Evolutionary conservation across 1,284 basidiomycete species (phyloP).

Genomic region (Boletellus deceptivus): DNA sequence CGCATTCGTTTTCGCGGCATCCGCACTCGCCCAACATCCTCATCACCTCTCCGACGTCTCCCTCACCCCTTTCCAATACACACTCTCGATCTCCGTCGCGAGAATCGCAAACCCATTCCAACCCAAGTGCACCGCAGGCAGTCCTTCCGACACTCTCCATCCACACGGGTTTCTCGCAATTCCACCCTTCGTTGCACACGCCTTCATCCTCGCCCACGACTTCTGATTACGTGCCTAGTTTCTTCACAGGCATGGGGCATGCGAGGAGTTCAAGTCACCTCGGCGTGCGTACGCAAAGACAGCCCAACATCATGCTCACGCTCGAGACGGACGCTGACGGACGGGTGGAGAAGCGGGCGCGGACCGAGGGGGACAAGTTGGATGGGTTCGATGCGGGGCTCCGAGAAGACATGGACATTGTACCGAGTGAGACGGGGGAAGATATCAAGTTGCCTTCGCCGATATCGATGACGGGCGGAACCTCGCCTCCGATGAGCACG

Average conservation of each 20-base stretch:
- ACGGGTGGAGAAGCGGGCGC: constrained; percentile 44
- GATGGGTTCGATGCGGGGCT: constrained; percentile 10
- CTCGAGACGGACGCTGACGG: constrained; percentile 22
- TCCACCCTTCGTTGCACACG: constrained; percentile 42
- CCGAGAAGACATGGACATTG: constrained; percentile 33
- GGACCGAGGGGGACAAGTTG: constrained; percentile 35
- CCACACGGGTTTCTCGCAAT: constrained; percentile 13
- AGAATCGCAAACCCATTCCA: constrained; percentile 13
- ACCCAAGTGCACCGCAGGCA: constrained; percentile 2
- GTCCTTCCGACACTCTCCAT: constrained; percentile 16
- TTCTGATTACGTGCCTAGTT: constrained; percentile 49
- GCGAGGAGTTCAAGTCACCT: constrained; percentile 10
- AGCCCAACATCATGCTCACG: constrained; percentile 31
- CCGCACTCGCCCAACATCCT: constrained; percentile 61
- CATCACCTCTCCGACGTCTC: constrained; percentile 60
- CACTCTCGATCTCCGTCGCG: constrained; percentile 37
- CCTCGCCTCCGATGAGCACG: constrained; percentile 9
- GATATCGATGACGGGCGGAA: constrained; percentile 18
- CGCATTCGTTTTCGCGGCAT: constrained; percentile 12
- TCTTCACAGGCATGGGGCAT: constrained; percentile 12
- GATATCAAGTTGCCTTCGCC: constrained; percentile 25
- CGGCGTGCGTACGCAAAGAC: constrained; percentile 9
- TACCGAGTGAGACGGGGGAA: constrained; percentile 16
- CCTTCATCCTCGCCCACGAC: constrained; percentile 65
- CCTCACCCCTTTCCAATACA: constrained; percentile 33